Evolutionary conservation across 306 rosid species (phyloP).

Genomic region (Betula pendula): DNA sequence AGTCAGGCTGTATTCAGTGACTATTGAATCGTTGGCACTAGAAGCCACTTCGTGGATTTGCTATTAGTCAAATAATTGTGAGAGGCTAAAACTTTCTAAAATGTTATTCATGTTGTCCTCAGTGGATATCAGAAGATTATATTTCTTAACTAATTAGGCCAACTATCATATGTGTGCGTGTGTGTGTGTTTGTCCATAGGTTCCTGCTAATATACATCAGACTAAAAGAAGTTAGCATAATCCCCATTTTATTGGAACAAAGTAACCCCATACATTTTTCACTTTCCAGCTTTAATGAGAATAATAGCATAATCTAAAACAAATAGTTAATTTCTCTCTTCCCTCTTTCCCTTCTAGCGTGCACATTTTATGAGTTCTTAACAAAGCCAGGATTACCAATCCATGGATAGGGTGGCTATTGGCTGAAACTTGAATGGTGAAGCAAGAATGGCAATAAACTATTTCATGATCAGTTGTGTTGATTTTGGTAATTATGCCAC

Average conservation of each 20-base stretch:
- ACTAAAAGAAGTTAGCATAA: not conserved
- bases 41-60: not conserved
- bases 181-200: not conserved
- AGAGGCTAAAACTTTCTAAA: not conserved
- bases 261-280: not conserved
- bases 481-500: no score
- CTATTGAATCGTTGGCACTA: not conserved
- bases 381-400: not conserved
- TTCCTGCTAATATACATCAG: not conserved
- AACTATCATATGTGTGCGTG: not conserved
- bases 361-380: not conserved
- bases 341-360: not conserved
- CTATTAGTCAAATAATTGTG: not conserved
- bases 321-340: not conserved
- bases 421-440: not conserved
- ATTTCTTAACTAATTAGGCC: not conserved
- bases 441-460: not conserved
- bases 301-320: not conserved
- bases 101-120: not conserved
- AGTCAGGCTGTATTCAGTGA: slow-evolving; percentile 3
- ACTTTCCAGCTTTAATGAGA: not conserved
- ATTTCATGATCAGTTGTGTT: no score
- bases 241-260: not conserved
- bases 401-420: not conserved
- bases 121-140: not conserved